These are phyloP conservation scores for Craterostigma plantagineum DNA, from an alignment of 257 asterid species.

Conservation along the genomic window DNA sequence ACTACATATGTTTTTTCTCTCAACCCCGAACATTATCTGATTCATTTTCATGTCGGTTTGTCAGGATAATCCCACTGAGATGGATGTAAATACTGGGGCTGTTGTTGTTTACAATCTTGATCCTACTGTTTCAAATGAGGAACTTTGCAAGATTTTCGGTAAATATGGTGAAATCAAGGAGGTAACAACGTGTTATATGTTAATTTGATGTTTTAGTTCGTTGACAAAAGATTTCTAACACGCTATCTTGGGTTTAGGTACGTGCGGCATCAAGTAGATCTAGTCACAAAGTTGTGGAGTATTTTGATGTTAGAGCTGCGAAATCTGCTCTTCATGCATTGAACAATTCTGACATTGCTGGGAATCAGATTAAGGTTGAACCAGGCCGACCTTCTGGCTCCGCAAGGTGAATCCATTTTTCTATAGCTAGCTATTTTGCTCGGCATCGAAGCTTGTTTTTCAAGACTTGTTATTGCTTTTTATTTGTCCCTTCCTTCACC, in stretches of 20 bases:
- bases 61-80: slow-evolving; percentile 66
- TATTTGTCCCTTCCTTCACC: too few species aligned
- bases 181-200: slow-evolving; percentile 28
- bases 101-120: slow-evolving; percentile 71
- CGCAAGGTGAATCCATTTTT: slow-evolving; percentile 34
- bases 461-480: slow-evolving; percentile 7
- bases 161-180: slow-evolving; percentile 84
- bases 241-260: slow-evolving; percentile 29
- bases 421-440: slow-evolving; percentile 31
- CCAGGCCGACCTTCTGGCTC: slow-evolving; percentile 51
- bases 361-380: slow-evolving; percentile 75
- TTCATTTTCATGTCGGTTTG: slow-evolving; percentile 5
- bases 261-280: slow-evolving; percentile 47
- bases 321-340: slow-evolving; percentile 75
- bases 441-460: slow-evolving; percentile 27
- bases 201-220: slow-evolving; percentile 23
- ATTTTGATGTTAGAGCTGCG: slow-evolving; percentile 86
- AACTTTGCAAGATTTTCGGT: slow-evolving; percentile 62
- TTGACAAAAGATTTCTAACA: slow-evolving; percentile 9
- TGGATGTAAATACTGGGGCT: slow-evolving; percentile 68
- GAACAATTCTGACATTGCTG: slow-evolving; percentile 67
- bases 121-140: slow-evolving; percentile 68
- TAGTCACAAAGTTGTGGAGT: slow-evolving; percentile 55
- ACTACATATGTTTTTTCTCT: background rate
- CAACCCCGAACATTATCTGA: slow-evolving; percentile 7